Base-by-base conservation (phyloP, 129 eudicot species). In the Cynara cardunculus region DNA sequence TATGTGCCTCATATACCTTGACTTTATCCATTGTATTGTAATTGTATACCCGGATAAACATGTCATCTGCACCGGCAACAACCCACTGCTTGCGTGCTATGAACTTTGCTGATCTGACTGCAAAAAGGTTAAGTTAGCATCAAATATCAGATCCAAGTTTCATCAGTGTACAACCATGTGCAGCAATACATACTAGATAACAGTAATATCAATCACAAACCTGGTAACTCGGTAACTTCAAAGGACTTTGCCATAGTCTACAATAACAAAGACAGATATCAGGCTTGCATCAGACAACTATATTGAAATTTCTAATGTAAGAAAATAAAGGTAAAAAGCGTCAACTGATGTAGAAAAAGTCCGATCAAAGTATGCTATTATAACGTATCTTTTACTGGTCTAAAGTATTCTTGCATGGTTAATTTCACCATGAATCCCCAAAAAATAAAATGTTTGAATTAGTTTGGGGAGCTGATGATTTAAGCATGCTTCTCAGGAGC, bases 41-140 rank as follows among this genome's bases (percentile, higher is more conserved):
- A 64, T 95, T 90, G 95, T 95, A 95, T 62, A 95, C 97, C 46
- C 99, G 99, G 78, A 95, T 90, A 77, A 71, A 92, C 99, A 92
- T 95, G 88, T 95, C 99, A 90, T 95, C 99, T 24, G 97, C 93
- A 83, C 99, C 99, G 71, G 99, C 97, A 80, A 95, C 99, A 65
- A 95, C 91, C 99, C 99, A 95, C 79, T 95, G 97, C 80, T 95
- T 95, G 71, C 97, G 91, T 76, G 99, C 89, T 56, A 95, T 85
- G 66, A 95, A 95, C 86, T 92, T 95, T 2, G 99, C 99, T 10
- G 99, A 92, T 69, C 99, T 87, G 39, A 95, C 99, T 95, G 97
- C 81, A 84, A 80, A 78, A n/a, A 35, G 22, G 78, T 34, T 74
- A 39, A 24, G 34, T 41, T 44, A 27, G 68, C 24, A 31, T 49